Evolutionary conservation across 495 filamentous ascomycete species (phyloP).

Genomic region (Neurospora pannonica): DNA sequence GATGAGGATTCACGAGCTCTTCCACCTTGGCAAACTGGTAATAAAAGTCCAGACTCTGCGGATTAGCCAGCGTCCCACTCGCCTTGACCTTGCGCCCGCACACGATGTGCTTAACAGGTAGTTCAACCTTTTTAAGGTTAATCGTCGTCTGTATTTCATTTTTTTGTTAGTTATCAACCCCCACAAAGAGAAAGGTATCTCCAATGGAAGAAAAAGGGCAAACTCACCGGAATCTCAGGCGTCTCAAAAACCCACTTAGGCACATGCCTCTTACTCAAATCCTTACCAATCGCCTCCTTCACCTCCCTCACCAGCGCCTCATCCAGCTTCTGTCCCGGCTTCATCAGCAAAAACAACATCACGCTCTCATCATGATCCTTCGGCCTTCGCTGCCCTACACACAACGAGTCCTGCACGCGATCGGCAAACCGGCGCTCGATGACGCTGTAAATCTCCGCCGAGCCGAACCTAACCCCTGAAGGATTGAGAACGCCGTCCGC

Average conservation of each 20-base stretch:
- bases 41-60: constrained; percentile 63
- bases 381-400: constrained; percentile 63
- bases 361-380: constrained; percentile 64
- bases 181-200: neutral
- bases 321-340: constrained; percentile 46
- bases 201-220: neutral
- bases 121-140: constrained; percentile 77
- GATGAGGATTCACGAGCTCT: constrained; percentile 34
- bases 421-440: constrained; percentile 56
- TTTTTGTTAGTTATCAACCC: neutral
- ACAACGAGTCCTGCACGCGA: constrained; percentile 56
- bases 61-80: constrained; percentile 68
- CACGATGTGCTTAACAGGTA: constrained; percentile 79
- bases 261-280: constrained; percentile 63
- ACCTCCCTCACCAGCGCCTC: constrained; percentile 47
- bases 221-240: constrained; percentile 65
- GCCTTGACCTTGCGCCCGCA: constrained; percentile 65
- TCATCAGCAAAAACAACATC: constrained; percentile 67
- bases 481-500: constrained; percentile 90
- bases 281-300: constrained; percentile 51
- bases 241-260: constrained; percentile 74
- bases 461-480: constrained; percentile 76
- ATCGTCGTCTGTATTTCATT: constrained; percentile 52
- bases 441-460: constrained; percentile 70
- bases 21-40: constrained; percentile 75